Evolutionary conservation across 805 yeast genomes (phyloP), one percentile per base, ranked within the genome.

Genomic region (Brettanomyces sp.): DNA sequence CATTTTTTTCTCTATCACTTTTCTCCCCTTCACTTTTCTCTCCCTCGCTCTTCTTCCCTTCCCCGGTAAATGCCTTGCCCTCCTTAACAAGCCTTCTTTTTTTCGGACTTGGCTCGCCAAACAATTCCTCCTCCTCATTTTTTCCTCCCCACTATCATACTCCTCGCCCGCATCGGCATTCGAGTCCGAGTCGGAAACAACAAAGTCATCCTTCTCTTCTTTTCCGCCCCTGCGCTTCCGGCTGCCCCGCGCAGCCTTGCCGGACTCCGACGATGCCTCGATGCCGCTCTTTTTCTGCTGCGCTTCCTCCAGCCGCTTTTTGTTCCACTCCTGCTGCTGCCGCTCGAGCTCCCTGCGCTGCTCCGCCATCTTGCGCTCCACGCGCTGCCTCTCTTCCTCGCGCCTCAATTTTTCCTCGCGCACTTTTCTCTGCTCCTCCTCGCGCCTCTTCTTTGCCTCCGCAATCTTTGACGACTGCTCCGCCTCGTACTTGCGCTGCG

Each of bases 401-500:
- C 68, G 73, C 38, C 63, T 69, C 41, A 72, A 74, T 49, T 66
- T 63, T 47, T 67, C 68, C 51, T 69, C 72, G 48, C 69, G 74
- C 44, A 63, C 49, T 47, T 62, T 64, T 42, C 64, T 72, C 56
- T 79, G 86, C 51, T 76, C 82, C 39, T 54, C 52, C 47, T 79
- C 82, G 52, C 83, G 72, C 39, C 73, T 53, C 57, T 74, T 78
- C 62, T 79, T 76, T 22, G 96, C 97, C 50, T 80, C 88, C 41
- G 74, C 82, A 47, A 91, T 70, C 65, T 79, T 85, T 36, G 69
- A 69, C 44, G 74, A 73, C 45, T 77, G 69, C 47, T 75, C 72
- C 14, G 62, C 62, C 47, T 86, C 90, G 62, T 73, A 80, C 50
- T 74, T 82, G 52, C 72, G 69, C 52, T 93, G 96, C 52, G 86